Conservation (phyloP, 129 eudicot species). For the Calendula officinalis region DNA sequence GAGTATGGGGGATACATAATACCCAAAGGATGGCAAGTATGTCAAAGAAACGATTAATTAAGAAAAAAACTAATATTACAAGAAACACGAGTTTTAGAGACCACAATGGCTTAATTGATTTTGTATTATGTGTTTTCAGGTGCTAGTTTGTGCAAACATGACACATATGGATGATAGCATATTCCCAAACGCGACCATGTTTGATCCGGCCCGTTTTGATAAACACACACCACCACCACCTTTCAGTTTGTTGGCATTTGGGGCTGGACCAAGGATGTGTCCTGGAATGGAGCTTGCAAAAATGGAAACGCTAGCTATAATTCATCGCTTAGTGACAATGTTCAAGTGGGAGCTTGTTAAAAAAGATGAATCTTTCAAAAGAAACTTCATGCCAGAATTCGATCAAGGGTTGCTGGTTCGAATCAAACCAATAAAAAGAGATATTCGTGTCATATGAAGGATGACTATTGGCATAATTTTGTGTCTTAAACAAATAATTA, state of each 20-base stretch:
- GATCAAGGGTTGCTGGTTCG: constrained; percentile 46
- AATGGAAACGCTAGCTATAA: constrained; percentile 50
- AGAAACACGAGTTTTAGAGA: no score
- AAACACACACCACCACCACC: constrained; percentile 38
- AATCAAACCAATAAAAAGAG: constrained; percentile 30
- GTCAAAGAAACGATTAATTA: neutral
- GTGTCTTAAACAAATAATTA: neutral
- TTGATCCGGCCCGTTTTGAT: constrained; percentile 52
- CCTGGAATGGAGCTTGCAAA: constrained; percentile 36
- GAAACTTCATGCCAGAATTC: constrained; percentile 54
- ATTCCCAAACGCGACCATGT: constrained; percentile 34
- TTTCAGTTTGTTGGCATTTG: neutral
- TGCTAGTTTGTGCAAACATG: constrained; percentile 36
- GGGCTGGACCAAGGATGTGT: constrained; percentile 8
- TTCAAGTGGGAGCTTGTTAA: constrained; percentile 45
- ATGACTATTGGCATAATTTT: neutral
- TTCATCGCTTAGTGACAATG: constrained; percentile 46
- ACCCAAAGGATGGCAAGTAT: constrained; percentile 59
- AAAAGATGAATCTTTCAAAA: constrained; percentile 33
- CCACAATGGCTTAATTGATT: neutral
- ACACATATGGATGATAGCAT: constrained; percentile 47
- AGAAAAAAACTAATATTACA: neutral
- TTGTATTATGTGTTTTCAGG: constrained; percentile 25
- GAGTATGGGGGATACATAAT: constrained; percentile 39
- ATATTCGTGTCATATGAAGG: neutral